phyloP scores from a whole-genome alignment of 495 filamentous ascomycete species.

The Aspergillus taichungensis region DNA sequence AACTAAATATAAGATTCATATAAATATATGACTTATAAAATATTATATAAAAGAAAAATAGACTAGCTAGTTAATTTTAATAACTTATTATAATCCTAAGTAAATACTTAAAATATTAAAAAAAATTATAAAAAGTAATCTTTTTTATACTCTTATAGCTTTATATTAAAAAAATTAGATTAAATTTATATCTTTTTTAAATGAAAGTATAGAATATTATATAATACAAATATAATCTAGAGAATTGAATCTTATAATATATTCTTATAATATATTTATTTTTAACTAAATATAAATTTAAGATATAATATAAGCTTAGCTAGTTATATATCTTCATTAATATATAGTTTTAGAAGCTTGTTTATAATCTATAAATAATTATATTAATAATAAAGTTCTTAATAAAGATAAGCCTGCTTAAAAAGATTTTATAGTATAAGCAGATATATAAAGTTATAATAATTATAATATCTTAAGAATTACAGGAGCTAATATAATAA shows the following conservation, averaged over 20 bases:
- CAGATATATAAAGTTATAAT: too few species aligned
- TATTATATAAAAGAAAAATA: too few species aligned
- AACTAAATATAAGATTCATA: too few species aligned
- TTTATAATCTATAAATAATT: neutral
- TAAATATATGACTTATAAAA: too few species aligned
- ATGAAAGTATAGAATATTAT: conserved; percentile 16
- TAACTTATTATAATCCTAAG: conserved; percentile 2
- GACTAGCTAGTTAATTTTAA: neutral
- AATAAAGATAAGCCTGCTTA: conserved; percentile 3
- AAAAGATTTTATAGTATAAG: neutral
- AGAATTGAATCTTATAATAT: conserved; percentile 13
- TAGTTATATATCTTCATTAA: too few species aligned
- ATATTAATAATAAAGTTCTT: conserved; percentile 5
- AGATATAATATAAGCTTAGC: neutral
- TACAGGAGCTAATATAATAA: too few species aligned
- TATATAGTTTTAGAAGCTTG: neutral
- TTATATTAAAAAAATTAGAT: conserved; percentile 17
- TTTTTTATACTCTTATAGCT: conserved; percentile 19
- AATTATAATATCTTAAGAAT: too few species aligned
- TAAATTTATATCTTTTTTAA: conserved; percentile 16
- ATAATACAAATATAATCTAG: conserved; percentile 11
- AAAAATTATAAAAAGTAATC: conserved; percentile 9
- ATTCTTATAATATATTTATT: conserved; percentile 15
- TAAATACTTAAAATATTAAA: conserved; percentile 3
- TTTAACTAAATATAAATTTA: neutral